phyloP scores from a whole-genome alignment of 306 rosid species.

The Senna tora region DNA sequence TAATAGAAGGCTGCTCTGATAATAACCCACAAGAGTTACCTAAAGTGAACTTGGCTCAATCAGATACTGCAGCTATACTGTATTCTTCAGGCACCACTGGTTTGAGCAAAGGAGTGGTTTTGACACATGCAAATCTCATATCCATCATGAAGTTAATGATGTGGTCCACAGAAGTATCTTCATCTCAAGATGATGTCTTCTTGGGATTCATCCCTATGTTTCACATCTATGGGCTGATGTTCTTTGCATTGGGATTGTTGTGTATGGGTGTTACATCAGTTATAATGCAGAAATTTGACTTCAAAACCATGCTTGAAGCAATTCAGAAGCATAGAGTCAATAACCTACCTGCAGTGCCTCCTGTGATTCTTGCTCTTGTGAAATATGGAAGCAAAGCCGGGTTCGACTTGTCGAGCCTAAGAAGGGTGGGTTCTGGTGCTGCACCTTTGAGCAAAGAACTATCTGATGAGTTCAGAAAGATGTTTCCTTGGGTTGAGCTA shows the following conservation, averaged over 20 bases:
- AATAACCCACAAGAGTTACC: constrained; percentile 43
- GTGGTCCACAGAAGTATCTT: constrained; percentile 58
- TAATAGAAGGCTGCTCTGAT: constrained; percentile 61
- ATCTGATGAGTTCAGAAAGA: constrained; percentile 55
- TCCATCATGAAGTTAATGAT: constrained; percentile 48
- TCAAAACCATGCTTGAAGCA: constrained; percentile 61
- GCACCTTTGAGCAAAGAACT: constrained; percentile 85
- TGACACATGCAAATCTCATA: constrained; percentile 77
- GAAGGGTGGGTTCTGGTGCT: constrained; percentile 77
- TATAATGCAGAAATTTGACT: constrained; percentile 67
- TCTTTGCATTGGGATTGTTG: constrained; percentile 73
- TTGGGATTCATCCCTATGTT: constrained; percentile 91
- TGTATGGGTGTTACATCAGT: constrained; percentile 60
- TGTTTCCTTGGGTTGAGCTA: constrained; percentile 85
- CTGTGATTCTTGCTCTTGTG: constrained; percentile 75
- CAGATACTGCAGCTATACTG: constrained; percentile 81
- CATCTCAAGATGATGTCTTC: constrained; percentile 60
- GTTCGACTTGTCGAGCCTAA: constrained; percentile 59
- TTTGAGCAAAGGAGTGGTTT: constrained; percentile 80
- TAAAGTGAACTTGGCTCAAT: constrained; percentile 46
- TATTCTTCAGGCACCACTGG: constrained; percentile 96
- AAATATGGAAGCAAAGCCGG: constrained; percentile 52
- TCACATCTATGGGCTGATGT: constrained; percentile 76
- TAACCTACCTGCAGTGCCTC: constrained; percentile 83
- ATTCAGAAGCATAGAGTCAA: constrained; percentile 59